These are phyloP conservation scores for Xerocomellus dryophilus DNA, from an alignment of 768 basidiomycete genomes.

Conservation along the genomic window DNA sequence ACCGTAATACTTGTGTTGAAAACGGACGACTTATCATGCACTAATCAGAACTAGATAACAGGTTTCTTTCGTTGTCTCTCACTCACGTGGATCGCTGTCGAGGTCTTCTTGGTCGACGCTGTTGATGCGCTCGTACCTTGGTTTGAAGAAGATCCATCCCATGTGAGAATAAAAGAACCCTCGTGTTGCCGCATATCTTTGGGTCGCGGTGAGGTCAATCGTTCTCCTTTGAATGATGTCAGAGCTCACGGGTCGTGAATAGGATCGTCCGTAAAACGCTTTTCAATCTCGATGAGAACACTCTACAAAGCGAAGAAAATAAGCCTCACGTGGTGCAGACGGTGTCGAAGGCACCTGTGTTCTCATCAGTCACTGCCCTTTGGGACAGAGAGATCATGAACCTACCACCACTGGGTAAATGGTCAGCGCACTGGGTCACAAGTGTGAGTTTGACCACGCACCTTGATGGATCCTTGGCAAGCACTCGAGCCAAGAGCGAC, in stretches of 20 bases:
- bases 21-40: slow-evolving; percentile 1
- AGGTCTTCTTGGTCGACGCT: slow-evolving; percentile 9
- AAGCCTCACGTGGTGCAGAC: slow-evolving; percentile 7
- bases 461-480: slow-evolving; percentile 11
- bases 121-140: slow-evolving; percentile 6
- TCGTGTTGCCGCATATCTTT: slow-evolving; percentile 13
- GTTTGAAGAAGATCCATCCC: slow-evolving; percentile 13
- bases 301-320: background rate
- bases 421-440: background rate
- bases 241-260: slow-evolving; percentile 11
- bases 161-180: slow-evolving; percentile 9
- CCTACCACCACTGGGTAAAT: slow-evolving; percentile 8
- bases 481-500: slow-evolving; percentile 9
- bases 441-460: background rate
- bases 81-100: slow-evolving; percentile 6
- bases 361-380: background rate
- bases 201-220: background rate
- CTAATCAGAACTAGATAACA: background rate
- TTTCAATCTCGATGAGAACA: background rate
- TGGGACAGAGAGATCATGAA: background rate
- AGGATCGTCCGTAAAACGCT: slow-evolving; percentile 13
- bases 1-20: slow-evolving; percentile 14
- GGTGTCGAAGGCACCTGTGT: slow-evolving; percentile 11
- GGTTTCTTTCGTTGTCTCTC: background rate
- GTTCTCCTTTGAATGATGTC: background rate